Evolutionary conservation across 2,329 filamentous ascomycete species (phyloP).

Genomic region (Karstenula rhodostoma): DNA sequence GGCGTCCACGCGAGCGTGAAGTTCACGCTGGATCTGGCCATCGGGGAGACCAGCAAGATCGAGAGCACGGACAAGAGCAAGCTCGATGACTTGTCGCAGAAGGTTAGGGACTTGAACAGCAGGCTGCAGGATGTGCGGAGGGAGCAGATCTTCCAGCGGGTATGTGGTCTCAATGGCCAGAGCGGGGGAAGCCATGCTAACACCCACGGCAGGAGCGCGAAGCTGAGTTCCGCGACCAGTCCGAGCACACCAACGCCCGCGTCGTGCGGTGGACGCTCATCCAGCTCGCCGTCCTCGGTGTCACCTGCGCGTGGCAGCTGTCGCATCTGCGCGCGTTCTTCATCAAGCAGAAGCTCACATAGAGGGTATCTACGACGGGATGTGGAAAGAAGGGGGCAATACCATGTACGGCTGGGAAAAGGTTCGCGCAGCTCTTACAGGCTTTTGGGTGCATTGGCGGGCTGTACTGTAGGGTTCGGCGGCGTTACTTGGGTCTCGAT

Average conservation of each 20-base stretch:
- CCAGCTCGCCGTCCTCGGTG: conserved; percentile 82
- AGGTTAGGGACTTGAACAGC: conserved; percentile 87
- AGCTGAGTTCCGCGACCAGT: conserved; percentile 97
- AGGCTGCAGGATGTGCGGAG: conserved; percentile 86
- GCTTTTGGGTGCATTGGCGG: conserved; percentile 16
- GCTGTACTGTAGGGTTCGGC: conserved; percentile 32
- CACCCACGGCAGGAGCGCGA: conserved; percentile 79
- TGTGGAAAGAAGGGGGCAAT: conserved; percentile 12
- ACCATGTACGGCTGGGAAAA: conserved; percentile 21
- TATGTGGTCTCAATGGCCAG: conserved; percentile 52
- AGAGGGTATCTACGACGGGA: conserved; percentile 37
- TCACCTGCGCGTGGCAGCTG: conserved; percentile 95
- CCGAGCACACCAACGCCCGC: conserved; percentile 87
- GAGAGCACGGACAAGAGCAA: conserved; percentile 94
- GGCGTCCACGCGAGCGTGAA: conserved; percentile 78
- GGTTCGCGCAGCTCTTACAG: conserved; percentile 12
- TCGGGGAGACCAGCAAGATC: conserved; percentile 93
- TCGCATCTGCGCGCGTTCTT: conserved; percentile 97
- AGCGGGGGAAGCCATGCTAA: conserved; percentile 23
- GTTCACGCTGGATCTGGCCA: conserved; percentile 86
- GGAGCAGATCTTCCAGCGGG: conserved; percentile 96
- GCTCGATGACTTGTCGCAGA: conserved; percentile 86
- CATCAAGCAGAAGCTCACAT: conserved; percentile 99
- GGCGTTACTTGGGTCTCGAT: conserved; percentile 26
- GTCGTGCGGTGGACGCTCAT: conserved; percentile 95